Base-by-base conservation (phyloP, 176 grass and related monocot genomes). In the Olyra latifolia region DNA sequence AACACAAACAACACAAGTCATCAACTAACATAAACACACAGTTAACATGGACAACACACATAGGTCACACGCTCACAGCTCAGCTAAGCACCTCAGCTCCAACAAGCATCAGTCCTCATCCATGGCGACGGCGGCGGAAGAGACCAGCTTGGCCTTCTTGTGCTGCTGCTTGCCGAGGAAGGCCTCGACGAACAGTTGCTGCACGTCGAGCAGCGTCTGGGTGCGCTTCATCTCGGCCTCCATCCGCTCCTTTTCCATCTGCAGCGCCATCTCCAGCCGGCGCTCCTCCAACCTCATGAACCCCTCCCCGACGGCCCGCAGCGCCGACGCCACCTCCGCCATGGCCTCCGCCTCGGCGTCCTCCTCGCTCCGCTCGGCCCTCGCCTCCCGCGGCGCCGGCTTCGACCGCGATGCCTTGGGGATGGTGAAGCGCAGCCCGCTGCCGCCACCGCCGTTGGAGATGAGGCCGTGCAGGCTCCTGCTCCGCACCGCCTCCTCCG, bases 191-290 rank as follows among this genome's bases (percentile, higher is more conserved):
- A 99, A 84, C 49, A 88, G 82, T 80, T 91, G 87, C 81, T 99
- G 96, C 12, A 88, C 85, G 56, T 99, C 92, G 6, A 99, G 90
- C 66, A 99, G 82, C 68, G 92, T 72, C 88, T 99, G 92, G n/a
- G 92, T 95, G 62, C 92, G 90, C 80, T 95, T 93, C 83, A 99
- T 86, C 79, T 99, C 92, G 32, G 86, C 76, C 6, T 99, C 96
- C 96, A 95, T 95, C 59, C 96, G 61, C 52, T 85, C 84, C 88
- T 89, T 95, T 84, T 99, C 96, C 74, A 95, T 93, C 86, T 95
- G 86, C 24, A 89, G 85, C 3, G 92, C 57, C 3, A 95, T 77
- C 90, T 99, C 93, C 82, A 99, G 84, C 87, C 94, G 93, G 90
- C 85, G 91, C 72, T 91, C 87, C 75, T 99, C 96, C 82, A 95